These are phyloP conservation scores for Patellifolia procumbens DNA, from an alignment of 179 eudicot genomes.

Conservation along the genomic window DNA sequence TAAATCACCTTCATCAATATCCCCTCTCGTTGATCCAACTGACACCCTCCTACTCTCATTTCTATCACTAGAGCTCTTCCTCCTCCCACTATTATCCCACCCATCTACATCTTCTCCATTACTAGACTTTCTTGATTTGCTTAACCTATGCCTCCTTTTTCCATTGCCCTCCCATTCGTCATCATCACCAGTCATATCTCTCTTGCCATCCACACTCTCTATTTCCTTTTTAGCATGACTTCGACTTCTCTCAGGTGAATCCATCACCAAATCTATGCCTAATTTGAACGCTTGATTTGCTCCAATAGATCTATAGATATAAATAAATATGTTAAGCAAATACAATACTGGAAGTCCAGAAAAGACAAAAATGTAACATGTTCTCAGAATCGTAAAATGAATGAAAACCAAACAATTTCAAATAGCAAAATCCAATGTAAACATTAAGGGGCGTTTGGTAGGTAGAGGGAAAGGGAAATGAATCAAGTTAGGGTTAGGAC, in stretches of 20 bases:
- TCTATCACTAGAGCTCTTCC: constrained; percentile 62
- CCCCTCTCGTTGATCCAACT: constrained; percentile 58
- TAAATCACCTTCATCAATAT: constrained; percentile 60
- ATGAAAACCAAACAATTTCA: no score
- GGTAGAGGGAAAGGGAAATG: no score
- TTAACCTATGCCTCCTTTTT: constrained; percentile 57
- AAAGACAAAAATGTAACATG: no score
- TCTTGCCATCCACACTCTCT: constrained; percentile 42
- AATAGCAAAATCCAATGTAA: no score
- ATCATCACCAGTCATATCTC: constrained; percentile 43
- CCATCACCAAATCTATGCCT: constrained; percentile 35
- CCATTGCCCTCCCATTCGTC: constrained; percentile 64
- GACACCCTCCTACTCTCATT: constrained; percentile 58
- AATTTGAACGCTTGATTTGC: not conserved
- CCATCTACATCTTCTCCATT: constrained; percentile 61
- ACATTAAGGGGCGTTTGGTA: no score
- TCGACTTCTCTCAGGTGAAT: constrained; percentile 51
- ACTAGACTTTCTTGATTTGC: constrained; percentile 57
- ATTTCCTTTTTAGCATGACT: constrained; percentile 38
- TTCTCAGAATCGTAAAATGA: no score
- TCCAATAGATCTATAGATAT: no score
- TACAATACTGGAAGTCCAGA: no score
- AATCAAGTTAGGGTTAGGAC: no score
- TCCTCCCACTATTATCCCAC: constrained; percentile 59
- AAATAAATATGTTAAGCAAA: no score